Evolutionary conservation across 305 asterid genomes (phyloP).

Genomic region (Fraxinus greggii): DNA sequence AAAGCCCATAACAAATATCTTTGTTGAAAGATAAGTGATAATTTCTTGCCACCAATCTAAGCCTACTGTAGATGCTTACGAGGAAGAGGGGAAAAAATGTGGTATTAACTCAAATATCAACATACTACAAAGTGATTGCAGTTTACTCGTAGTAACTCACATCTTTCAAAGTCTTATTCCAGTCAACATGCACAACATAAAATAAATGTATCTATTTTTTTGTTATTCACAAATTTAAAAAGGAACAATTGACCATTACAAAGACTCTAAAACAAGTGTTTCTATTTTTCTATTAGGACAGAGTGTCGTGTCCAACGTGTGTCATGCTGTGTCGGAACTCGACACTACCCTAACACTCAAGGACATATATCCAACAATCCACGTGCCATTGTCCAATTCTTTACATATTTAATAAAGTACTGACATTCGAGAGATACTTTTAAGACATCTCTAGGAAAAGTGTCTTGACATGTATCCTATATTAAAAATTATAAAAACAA

Average conservation of each 20-base stretch:
- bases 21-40: background rate
- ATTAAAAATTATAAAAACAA: background rate
- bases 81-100: background rate
- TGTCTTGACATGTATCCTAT: background rate
- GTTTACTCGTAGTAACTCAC: background rate
- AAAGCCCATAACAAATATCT: slow-evolving; percentile 1
- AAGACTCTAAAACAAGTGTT: background rate
- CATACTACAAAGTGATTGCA: background rate
- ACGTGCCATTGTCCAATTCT: background rate
- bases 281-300: background rate
- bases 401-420: background rate
- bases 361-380: background rate
- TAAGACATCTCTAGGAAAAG: background rate
- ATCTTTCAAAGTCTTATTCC: background rate
- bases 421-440: background rate
- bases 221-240: background rate
- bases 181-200: background rate
- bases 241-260: background rate
- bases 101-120: background rate
- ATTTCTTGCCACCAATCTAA: background rate
- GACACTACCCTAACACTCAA: background rate
- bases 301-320: background rate
- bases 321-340: background rate
- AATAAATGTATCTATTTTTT: background rate
- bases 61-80: background rate